Conservation (phyloP, 306 rosid genomes). For the Lathyrus aphaca region DNA sequence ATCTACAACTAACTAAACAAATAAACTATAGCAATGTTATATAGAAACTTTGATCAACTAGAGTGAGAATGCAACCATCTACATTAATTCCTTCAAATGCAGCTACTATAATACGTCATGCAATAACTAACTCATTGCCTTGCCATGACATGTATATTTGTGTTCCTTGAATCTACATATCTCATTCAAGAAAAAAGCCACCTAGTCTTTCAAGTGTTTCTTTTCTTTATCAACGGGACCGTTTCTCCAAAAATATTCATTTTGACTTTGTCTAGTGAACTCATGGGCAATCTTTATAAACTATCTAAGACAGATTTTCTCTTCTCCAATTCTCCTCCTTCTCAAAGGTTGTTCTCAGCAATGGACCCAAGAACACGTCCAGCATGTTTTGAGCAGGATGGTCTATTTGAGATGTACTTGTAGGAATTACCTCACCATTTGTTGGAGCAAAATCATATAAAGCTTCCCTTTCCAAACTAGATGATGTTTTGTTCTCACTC, state of each 20-base stretch:
- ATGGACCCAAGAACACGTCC: conserved; percentile 76
- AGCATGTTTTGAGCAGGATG: conserved; percentile 86
- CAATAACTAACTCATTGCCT: conserved; percentile 8
- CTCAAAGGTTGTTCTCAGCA: conserved; percentile 58
- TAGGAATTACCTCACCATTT: conserved; percentile 37
- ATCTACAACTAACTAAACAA: conserved; percentile 32
- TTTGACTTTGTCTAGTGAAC: conserved; percentile 41
- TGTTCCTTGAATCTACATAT: conserved; percentile 32
- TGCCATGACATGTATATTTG: conserved; percentile 22
- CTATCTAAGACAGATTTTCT: conserved; percentile 40
- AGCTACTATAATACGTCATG: conserved; percentile 1
- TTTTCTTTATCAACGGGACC: conserved; percentile 56
- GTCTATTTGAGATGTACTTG: conserved; percentile 42
- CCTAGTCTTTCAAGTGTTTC: conserved; percentile 69
- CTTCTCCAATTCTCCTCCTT: conserved; percentile 53
- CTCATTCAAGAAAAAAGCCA: conserved; percentile 61
- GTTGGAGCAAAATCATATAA: conserved; percentile 38
- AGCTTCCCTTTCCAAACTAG: conserved; percentile 35
- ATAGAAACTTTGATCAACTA: conserved; percentile 16
- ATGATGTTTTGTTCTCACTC: conserved; percentile 35
- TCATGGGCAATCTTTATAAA: conserved; percentile 40
- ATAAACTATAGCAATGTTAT: conserved; percentile 10
- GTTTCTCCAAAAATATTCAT: conserved; percentile 38
- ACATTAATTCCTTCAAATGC: conserved; percentile 20
- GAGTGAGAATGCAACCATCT: conserved; percentile 6